A percentile compares a stretch with the other conserved stretches of the same genome.
These are phyloP conservation scores for Chloromonas sp. DNA, from an alignment of 163 green algal genomes.

Conservation along the genomic window DNA sequence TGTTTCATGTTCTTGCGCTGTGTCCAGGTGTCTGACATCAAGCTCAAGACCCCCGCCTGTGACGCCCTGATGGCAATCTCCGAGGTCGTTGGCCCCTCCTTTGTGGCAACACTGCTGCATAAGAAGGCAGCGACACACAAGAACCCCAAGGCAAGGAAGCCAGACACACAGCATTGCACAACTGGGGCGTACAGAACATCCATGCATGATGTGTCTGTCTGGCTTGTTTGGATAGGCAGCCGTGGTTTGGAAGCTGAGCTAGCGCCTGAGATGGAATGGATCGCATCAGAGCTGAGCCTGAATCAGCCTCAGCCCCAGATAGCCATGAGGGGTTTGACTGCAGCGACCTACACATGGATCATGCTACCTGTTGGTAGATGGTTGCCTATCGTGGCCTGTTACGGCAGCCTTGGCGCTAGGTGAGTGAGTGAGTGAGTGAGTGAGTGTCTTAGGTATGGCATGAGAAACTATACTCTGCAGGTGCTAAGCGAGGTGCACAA, in stretches of 20 bases:
- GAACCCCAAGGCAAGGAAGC: conserved; percentile 80
- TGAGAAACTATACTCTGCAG: conserved; percentile 29
- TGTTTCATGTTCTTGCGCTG: no score
- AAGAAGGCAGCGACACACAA: conserved; percentile 77
- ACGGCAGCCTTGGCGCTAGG: no score
- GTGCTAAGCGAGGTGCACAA: conserved; percentile 80
- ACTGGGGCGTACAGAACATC: neutral
- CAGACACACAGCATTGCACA: neutral
- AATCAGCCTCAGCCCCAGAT: neutral
- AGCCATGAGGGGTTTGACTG: neutral
- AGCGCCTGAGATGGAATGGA: neutral
- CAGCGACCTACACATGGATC: no score
- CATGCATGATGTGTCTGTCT: neutral
- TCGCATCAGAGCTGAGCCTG: neutral
- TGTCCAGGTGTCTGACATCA: conserved; percentile 65
- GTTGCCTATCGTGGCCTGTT: no score
- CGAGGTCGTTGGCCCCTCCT: conserved; percentile 79
- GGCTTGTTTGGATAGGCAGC: neutral
- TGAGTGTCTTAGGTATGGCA: neutral
- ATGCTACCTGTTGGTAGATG: no score
- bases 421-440: neutral
- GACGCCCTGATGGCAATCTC: conserved; percentile 62
- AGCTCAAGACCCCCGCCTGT: conserved; percentile 70
- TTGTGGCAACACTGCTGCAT: conserved; percentile 76
- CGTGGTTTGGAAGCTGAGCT: neutral